phyloP scores from a whole-genome alignment of 441 rosid species.

The Populus hybrid region DNA sequence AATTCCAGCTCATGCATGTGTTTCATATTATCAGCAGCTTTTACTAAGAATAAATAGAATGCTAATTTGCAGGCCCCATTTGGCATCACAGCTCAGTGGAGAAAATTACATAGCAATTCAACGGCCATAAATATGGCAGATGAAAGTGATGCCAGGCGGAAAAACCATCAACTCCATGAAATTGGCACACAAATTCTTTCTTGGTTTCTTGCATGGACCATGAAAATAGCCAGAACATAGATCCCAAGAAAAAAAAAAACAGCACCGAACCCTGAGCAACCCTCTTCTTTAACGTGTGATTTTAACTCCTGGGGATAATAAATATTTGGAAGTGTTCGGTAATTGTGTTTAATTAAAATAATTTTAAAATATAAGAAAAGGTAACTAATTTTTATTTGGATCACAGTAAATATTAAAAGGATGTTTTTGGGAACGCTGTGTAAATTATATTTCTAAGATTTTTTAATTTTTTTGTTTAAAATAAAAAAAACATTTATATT shows the following conservation, averaged over 20 bases:
- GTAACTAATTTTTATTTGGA: too few relatives aligned
- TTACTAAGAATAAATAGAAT: neutral
- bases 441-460: too few relatives aligned
- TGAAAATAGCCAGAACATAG: neutral
- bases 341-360: too few relatives aligned
- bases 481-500: too few relatives aligned
- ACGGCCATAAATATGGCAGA: neutral
- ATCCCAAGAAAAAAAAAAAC: neutral
- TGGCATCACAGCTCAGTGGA: neutral
- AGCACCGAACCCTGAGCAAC: neutral
- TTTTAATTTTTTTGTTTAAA: too few relatives aligned
- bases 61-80: neutral
- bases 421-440: too few relatives aligned
- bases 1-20: constrained; percentile 19
- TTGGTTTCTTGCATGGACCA: neutral
- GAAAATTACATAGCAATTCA: neutral
- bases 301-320: too few relatives aligned
- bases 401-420: too few relatives aligned
- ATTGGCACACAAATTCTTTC: neutral
- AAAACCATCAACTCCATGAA: neutral
- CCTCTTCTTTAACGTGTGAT: neutral
- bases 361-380: too few relatives aligned
- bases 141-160: neutral
- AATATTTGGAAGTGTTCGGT: too few relatives aligned
- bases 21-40: neutral